These are phyloP conservation scores for Geranomyces variabilis DNA, from an alignment of 192 early-diverging fungal species.

Conservation along the genomic window DNA sequence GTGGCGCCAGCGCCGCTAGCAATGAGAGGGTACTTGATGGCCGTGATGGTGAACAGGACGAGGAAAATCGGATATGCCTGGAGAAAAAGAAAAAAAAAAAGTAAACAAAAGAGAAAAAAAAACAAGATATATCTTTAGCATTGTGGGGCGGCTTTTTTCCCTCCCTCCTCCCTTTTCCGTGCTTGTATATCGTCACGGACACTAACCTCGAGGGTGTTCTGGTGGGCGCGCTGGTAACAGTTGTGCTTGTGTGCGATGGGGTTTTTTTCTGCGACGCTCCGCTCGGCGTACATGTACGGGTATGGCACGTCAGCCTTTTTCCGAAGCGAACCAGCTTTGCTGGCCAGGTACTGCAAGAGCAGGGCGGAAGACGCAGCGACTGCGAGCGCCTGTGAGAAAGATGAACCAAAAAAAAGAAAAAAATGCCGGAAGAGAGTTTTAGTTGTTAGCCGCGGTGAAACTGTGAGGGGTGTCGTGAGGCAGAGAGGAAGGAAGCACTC, in stretches of 20 bases:
- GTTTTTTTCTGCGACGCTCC: conserved; percentile 64
- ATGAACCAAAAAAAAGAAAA: conserved; percentile 13
- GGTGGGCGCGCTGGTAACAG: conserved; percentile 61
- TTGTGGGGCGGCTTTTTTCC: too few species aligned
- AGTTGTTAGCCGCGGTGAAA: too few species aligned
- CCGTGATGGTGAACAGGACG: conserved; percentile 53
- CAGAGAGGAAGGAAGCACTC: too few species aligned
- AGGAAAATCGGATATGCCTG: conserved; percentile 54
- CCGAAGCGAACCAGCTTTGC: conserved; percentile 57
- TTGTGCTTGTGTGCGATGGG: conserved; percentile 71
- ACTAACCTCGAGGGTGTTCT: conserved; percentile 67
- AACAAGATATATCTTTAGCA: too few species aligned
- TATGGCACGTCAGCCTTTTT: conserved; percentile 66
- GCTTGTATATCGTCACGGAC: too few species aligned
- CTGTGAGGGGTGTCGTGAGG: too few species aligned
- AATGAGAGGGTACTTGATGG: conserved; percentile 57
- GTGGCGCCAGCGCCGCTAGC: conserved; percentile 57
- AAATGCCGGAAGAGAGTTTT: neutral
- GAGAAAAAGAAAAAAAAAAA: too few species aligned
- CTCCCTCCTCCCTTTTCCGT: too few species aligned
- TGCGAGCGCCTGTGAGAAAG: conserved; percentile 43
- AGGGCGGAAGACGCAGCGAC: conserved; percentile 30
- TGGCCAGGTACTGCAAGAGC: conserved; percentile 45
- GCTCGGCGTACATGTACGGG: conserved; percentile 67
- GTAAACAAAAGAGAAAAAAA: too few species aligned